phyloP scores from a whole-genome alignment of 495 filamentous ascomycete genomes.

The Penicillium pancosmium region DNA sequence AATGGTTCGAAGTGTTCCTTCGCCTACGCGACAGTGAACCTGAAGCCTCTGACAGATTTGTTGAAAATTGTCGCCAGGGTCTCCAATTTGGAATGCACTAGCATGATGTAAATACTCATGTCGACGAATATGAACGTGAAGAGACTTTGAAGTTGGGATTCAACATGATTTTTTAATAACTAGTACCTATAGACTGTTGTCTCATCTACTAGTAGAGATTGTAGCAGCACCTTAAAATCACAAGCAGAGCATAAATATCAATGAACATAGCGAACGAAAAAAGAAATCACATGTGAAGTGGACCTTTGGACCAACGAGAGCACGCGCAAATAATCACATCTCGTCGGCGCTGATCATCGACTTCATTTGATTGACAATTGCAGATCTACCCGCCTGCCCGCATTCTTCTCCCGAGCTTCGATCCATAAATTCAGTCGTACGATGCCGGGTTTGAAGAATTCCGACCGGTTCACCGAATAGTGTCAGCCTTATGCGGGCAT shows the following conservation, averaged over 20 bases:
- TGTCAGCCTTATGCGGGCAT: constrained; percentile 8
- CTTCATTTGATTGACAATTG: background rate
- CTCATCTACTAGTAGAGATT: no score
- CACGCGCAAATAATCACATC: constrained; percentile 3
- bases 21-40: no score
- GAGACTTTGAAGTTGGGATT: no score
- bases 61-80: no score
- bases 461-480: constrained; percentile 20
- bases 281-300: constrained; percentile 16
- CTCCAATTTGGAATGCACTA: no score
- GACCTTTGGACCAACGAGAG: constrained; percentile 14
- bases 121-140: no score
- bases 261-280: no score
- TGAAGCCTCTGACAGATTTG: no score
- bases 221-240: background rate
- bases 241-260: background rate
- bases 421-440: constrained; percentile 17
- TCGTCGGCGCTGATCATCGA: constrained; percentile 12
- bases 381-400: constrained; percentile 8
- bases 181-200: no score
- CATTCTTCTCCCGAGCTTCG: constrained; percentile 9
- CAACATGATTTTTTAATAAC: no score
- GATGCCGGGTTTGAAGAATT: constrained; percentile 16
- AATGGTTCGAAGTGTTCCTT: no score
- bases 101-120: no score